Base-by-base conservation (phyloP, 2,329 filamentous ascomycete species). In the Beauveria rudraprayagi region DNA sequence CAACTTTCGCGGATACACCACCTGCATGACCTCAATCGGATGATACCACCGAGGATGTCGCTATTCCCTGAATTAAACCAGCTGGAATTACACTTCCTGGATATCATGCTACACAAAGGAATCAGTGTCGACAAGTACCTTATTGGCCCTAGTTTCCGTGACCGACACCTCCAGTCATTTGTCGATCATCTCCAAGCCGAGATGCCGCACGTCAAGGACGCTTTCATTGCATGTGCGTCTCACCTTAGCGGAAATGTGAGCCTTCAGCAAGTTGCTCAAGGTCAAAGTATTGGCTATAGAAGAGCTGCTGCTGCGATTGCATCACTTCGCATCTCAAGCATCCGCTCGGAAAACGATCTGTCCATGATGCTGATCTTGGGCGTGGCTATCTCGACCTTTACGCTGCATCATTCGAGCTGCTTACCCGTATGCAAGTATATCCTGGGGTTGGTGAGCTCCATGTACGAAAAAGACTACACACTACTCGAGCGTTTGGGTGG, bases 111-210 rank as follows among this genome's bases (percentile, higher is more conserved):
- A 22, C 57, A 63, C 37, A 61, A 63, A 44, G 41, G 44, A n/a
- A 60, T 63, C 48, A 43, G 54, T 14, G 52, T 63, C 8, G 61
- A 61, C 61, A 63, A 63, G 44, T 63, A 61, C 40, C 17, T 63
- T 16, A 61, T 63, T 26, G 56, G 61, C 17, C 57, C 61, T 6
- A 63, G 56, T 19, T 63, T 63, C 26, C 61, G 61, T 19, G 51
- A 60, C 16, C 51, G 50, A 46, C 61, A 63, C 28, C 57, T 56
- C n/a, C 61, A 60, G 47, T 47, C 56, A 17, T 63, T 63, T 41
- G 56, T 43, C 6, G 44, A 60, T 22, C 61, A 63, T 50, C 56
- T 63, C 41, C 34, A 51, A 14, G 43, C 57, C 2, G 61, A 48
- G 34, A 52, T 56, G 50, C 56, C 51, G 5, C 51, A 60, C 30